phyloP scores from a whole-genome alignment of 1,284 basidiomycete genomes.

The Heterobasidion irregulare region DNA sequence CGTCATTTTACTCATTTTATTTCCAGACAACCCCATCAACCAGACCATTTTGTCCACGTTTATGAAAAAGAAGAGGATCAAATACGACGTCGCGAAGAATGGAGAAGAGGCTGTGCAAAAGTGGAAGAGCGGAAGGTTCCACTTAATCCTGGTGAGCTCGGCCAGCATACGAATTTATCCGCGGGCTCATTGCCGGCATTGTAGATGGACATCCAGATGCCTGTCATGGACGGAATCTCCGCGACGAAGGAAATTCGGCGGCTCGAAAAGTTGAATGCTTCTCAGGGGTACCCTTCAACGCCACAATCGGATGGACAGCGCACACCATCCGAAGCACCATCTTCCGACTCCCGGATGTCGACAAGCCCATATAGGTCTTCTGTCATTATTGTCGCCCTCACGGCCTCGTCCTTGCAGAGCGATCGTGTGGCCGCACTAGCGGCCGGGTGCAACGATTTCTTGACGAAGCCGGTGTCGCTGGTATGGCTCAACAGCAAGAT shows the following conservation, averaged over 20 bases:
- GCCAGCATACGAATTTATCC: conserved; percentile 5
- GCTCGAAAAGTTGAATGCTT: conserved; percentile 66
- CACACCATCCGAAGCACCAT: conserved; percentile 44
- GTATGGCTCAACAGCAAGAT: conserved; percentile 98
- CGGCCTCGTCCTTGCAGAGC: conserved; percentile 86
- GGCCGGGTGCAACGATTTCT: conserved; percentile 97
- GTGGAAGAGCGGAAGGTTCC: conserved; percentile 91
- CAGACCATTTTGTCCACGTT: conserved; percentile 94
- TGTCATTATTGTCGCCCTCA: conserved; percentile 98
- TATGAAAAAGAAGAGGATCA: conserved; percentile 94
- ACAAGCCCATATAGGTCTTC: conserved; percentile 79
- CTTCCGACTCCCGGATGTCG: conserved; percentile 33
- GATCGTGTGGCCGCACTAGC: conserved; percentile 95
- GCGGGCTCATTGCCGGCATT: neutral
- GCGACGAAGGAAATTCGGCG: conserved; percentile 95
- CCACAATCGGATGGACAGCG: conserved; percentile 48
- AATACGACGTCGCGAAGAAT: conserved; percentile 91
- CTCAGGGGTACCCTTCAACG: conserved; percentile 65
- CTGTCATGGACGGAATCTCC: conserved; percentile 96
- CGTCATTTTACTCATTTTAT: neutral
- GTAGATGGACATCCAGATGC: conserved; percentile 99
- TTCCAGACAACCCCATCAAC: conserved; percentile 95
- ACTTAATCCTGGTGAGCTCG: conserved; percentile 82
- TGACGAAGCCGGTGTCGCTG: conserved; percentile 95
- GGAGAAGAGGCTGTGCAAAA: conserved; percentile 95